These are phyloP conservation scores for Coniferiporia sulphurascens DNA, from an alignment of 1,284 basidiomycete species.

Conservation along the genomic window DNA sequence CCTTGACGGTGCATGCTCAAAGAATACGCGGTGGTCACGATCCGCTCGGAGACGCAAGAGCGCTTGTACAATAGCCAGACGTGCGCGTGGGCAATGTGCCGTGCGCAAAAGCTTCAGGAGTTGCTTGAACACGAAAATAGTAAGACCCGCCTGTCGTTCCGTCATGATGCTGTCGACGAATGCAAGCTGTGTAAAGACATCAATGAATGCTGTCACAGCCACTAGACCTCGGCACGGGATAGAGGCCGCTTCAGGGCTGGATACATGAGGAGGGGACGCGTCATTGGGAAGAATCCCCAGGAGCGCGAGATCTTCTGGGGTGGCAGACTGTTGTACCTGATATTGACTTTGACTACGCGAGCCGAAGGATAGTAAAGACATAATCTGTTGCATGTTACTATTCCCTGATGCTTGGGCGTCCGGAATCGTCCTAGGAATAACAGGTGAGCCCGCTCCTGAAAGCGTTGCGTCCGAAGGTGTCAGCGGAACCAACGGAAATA, in stretches of 20 bases:
- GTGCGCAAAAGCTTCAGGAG: constrained; percentile 42
- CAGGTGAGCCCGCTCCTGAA: constrained; percentile 43
- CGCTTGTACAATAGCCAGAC: constrained; percentile 81
- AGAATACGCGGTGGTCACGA: constrained; percentile 85
- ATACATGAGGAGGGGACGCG: neutral
- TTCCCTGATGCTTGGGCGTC: constrained; percentile 37
- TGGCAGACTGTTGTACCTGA: constrained; percentile 1
- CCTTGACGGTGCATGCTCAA: constrained; percentile 40
- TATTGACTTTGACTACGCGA: constrained; percentile 46
- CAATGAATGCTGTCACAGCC: constrained; percentile 59
- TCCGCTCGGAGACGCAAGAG: constrained; percentile 88
- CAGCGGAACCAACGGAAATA: constrained; percentile 27
- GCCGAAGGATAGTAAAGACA: constrained; percentile 53
- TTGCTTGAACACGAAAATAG: constrained; percentile 46
- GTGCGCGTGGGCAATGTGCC: constrained; percentile 55
- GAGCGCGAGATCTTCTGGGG: neutral
- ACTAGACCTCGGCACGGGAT: constrained; percentile 35
- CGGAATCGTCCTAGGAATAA: constrained; percentile 50
- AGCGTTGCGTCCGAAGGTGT: constrained; percentile 29
- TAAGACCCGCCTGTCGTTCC: constrained; percentile 41
- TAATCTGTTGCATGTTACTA: constrained; percentile 52
- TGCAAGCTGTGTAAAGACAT: constrained; percentile 62
- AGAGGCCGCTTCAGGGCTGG: neutral
- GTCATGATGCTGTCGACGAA: constrained; percentile 58
- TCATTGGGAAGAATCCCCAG: neutral